A percentile compares a stretch with the other conserved stretches of the same genome.
Conservation (phyloP, 306 rosid species). For the Prunus mongolica region DNA sequence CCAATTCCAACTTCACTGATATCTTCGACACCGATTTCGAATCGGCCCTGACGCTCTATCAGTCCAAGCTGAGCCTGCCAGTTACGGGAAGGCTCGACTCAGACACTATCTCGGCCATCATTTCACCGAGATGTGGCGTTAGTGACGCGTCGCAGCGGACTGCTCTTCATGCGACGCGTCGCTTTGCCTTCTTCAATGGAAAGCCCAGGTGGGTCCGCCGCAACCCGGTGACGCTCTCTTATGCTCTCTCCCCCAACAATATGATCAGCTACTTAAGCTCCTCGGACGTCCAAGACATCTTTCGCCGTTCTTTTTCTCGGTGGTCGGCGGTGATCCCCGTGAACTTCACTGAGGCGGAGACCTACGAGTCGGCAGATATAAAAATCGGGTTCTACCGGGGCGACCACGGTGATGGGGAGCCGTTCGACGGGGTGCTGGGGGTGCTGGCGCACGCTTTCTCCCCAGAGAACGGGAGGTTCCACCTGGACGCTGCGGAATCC, state of each 20-base stretch:
- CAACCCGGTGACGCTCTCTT: constrained; percentile 52
- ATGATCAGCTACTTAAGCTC: constrained; percentile 42
- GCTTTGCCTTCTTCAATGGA: constrained; percentile 67
- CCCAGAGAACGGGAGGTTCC: constrained; percentile 83
- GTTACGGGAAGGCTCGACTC: constrained; percentile 72
- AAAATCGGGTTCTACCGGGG: constrained; percentile 73
- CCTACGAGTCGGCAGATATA: constrained; percentile 56
- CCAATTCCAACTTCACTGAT: constrained; percentile 52
- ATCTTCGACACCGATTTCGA: constrained; percentile 54
- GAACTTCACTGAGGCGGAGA: constrained; percentile 44
- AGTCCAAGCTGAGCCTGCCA: constrained; percentile 57
- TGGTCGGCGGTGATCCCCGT: constrained; percentile 91
- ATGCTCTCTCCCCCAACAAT: constrained; percentile 56
- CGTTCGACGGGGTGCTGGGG: constrained; percentile 88
- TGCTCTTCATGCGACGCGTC: constrained; percentile 36
- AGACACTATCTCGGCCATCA: constrained; percentile 55
- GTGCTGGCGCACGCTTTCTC: constrained; percentile 89
- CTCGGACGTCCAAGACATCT: constrained; percentile 41
- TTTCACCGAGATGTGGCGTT: constrained; percentile 85
- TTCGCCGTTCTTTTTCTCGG: constrained; percentile 57
- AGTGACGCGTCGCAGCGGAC: constrained; percentile 30
- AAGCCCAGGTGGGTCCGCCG: constrained; percentile 67
- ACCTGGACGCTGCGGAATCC: constrained; percentile 74
- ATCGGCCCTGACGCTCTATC: constrained; percentile 65
- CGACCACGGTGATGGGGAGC: constrained; percentile 91